A percentile compares a stretch with the other conserved stretches of the same genome.
Conservation (phyloP, 441 rosid genomes). For the Mallotus repandus region DNA sequence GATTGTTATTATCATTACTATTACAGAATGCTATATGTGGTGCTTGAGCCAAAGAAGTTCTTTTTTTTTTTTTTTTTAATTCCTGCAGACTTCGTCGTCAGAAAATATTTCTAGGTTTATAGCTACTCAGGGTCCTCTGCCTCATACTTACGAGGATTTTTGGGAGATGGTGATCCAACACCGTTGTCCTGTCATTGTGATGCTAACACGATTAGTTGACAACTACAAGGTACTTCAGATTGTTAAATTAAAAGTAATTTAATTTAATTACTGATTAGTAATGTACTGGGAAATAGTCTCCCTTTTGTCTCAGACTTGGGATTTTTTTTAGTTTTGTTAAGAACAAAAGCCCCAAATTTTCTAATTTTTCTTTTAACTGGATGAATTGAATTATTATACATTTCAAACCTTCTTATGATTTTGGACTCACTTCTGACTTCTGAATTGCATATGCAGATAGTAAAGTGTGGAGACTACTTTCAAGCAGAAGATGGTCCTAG, state of each 20-base stretch:
- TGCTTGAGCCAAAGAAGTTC: conserved; percentile 9
- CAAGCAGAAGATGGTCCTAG: conserved; percentile 76
- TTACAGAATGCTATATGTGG: not conserved
- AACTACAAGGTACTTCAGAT: conserved; percentile 49
- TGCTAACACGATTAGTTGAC: conserved; percentile 89
- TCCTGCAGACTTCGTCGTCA: conserved; percentile 56
- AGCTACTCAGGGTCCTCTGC: conserved; percentile 92
- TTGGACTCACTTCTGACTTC: conserved; percentile 13
- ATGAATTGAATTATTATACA: not conserved
- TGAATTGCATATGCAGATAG: conserved; percentile 39
- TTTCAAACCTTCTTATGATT: not conserved
- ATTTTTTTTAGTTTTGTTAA: too few relatives aligned
- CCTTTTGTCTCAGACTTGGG: too few relatives aligned
- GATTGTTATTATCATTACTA: too few relatives aligned
- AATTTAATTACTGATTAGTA: too few relatives aligned
- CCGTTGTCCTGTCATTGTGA: conserved; percentile 73
- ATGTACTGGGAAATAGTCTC: too few relatives aligned
- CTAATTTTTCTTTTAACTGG: not conserved
- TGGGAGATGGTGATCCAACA: conserved; percentile 92
- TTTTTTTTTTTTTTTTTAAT: conserved; percentile 9
- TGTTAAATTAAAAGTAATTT: conserved; percentile 17
- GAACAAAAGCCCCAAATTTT: too few relatives aligned
- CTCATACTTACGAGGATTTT: conserved; percentile 74
- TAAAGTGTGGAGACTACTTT: conserved; percentile 84
- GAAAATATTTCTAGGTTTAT: conserved; percentile 66